Evolutionary conservation across 371 early-diverging fungal species (phyloP).

Genomic region (Mucor circinelloides): DNA sequence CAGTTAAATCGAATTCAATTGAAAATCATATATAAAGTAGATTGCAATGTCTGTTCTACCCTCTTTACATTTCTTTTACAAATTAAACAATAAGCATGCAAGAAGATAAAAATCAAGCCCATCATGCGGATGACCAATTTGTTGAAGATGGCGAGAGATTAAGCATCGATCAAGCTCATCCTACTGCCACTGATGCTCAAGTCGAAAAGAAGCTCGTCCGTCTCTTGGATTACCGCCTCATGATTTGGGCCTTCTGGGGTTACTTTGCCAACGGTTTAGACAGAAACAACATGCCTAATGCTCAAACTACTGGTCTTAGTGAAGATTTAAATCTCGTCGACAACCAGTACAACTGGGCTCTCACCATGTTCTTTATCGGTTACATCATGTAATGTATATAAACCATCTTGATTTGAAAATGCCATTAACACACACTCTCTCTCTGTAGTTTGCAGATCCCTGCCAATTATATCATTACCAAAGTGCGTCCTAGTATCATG

Average conservation of each 20-base stretch:
- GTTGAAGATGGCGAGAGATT: slow-evolving; percentile 8
- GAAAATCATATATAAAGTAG: not conserved
- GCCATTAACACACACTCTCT: not conserved
- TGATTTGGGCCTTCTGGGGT: slow-evolving; percentile 69
- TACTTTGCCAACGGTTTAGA: slow-evolving; percentile 78
- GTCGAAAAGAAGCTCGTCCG: slow-evolving; percentile 53
- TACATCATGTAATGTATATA: slow-evolving; percentile 62
- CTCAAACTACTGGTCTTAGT: slow-evolving; percentile 54
- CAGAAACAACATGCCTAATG: slow-evolving; percentile 75
- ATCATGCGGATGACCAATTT: not conserved
- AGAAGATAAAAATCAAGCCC: slow-evolving; percentile 4
- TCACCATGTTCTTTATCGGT: slow-evolving; percentile 75
- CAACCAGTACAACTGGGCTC: slow-evolving; percentile 60
- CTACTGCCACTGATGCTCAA: slow-evolving; percentile 15
- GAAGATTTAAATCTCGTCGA: slow-evolving; percentile 49
- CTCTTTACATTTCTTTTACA: slow-evolving; percentile 3
- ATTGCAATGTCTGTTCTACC: not conserved
- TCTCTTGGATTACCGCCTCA: slow-evolving; percentile 68
- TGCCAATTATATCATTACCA: slow-evolving; percentile 54
- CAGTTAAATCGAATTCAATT: not conserved
- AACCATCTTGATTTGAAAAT: not conserved
- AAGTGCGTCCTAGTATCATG: slow-evolving; percentile 57
- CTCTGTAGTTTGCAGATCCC: slow-evolving; percentile 40
- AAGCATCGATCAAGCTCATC: slow-evolving; percentile 4
- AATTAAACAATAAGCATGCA: slow-evolving; percentile 4